Base-by-base conservation (phyloP, 108 stramenopile species). In the Schizochytrium sp. region DNA sequence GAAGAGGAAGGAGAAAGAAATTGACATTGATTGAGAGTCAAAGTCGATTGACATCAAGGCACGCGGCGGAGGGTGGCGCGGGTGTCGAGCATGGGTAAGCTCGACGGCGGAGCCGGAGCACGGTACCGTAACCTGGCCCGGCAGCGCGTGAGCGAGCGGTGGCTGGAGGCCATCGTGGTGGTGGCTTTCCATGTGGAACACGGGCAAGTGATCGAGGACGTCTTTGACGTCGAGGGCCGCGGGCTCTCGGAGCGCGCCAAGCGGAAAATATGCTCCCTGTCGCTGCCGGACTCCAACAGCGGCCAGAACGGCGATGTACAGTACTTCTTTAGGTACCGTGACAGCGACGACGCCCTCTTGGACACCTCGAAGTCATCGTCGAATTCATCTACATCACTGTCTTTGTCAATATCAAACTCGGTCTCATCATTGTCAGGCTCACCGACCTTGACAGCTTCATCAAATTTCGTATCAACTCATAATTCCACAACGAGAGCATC, bases 191-290 rank as follows among this genome's bases (percentile, higher is more conserved):
- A 83, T 28, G 76, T 83, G 45, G 76, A 83, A 53, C 76, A 83
- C 28, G 76, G 76, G 28, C 76, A 83, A 53, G 76, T 83, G 76
- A 83, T 83, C 28, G 76, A 83, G 76, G 76, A 83, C 76, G 76
- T 83, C 17, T 83, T 55, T 28, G 53, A n/a, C 76, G 76, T 83
- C 17, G 53, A 83, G 3, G 47, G 28, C 50, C 5, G 50, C 50
- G 44, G 28, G 15, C 76, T 83, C 17, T 83, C 76, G 47, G 76
- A 83, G 15, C 47, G 53, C 76, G 76, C 76, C 76, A 83, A 83
- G 76, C 47, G 76, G 5, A 83, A 83, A 83, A 83, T 83, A 5
- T 83, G 76, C 53, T 83, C 76, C n/a, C 76, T 83, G 8, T 83
- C 76, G 45, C 47, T 83, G 76, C 76, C 76, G 15, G 76, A 83